Conservation (phyloP, 164 flowering plant species). For the Tetrastigma voinierianum region DNA sequence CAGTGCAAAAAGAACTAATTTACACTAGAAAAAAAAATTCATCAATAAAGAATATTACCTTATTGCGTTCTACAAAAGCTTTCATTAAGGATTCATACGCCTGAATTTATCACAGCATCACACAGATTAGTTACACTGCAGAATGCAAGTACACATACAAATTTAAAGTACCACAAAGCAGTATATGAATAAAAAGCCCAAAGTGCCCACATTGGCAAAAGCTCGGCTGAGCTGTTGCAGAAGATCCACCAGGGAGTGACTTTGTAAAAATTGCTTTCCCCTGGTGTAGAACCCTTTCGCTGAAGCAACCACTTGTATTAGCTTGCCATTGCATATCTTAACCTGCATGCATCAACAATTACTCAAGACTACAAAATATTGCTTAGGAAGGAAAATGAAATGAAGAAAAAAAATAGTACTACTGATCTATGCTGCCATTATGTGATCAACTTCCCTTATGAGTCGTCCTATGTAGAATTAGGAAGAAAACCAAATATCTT, state of each 20-base stretch:
- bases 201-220: conserved; percentile 72
- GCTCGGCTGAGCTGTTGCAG: conserved; percentile 89
- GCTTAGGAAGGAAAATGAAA: background rate
- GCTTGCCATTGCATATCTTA: conserved; percentile 92
- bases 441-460: too few species aligned
- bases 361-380: background rate
- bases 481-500: too few species aligned
- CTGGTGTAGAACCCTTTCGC: conserved; percentile 70
- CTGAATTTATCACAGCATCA: conserved; percentile 43
- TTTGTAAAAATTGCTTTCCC: conserved; percentile 61
- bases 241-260: conserved; percentile 79
- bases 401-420: background rate
- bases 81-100: conserved; percentile 87
- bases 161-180: background rate
- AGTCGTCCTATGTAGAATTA: too few species aligned
- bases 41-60: conserved; percentile 41
- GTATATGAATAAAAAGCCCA: background rate
- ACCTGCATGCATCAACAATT: conserved; percentile 45
- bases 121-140: conserved; percentile 1
- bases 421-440: too few species aligned
- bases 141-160: too few species aligned
- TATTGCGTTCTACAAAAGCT: conserved; percentile 87
- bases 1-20: background rate
- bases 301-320: conserved; percentile 69
- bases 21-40: background rate